phyloP scores from a whole-genome alignment of 2,329 filamentous ascomycete genomes.

The Colletotrichum lentis region DNA sequence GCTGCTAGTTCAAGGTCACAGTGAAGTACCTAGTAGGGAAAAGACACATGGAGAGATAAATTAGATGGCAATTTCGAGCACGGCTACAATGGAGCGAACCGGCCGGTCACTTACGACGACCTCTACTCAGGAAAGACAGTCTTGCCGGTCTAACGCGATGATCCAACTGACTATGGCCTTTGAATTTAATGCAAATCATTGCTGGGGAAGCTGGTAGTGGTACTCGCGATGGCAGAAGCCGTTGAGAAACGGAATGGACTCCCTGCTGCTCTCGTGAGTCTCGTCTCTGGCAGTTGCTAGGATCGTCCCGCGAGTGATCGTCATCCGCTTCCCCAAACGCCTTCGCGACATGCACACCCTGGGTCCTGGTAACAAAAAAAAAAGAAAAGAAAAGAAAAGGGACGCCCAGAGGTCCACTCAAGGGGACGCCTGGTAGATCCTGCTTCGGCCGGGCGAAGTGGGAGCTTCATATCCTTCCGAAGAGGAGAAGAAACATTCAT shows the following conservation, averaged over 20 bases:
- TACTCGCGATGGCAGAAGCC: slow-evolving; percentile 65
- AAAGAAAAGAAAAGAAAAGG: no score
- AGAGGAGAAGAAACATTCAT: no score
- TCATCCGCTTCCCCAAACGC: slow-evolving; percentile 49
- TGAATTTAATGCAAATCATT: slow-evolving; percentile 63
- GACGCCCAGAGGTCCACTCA: slow-evolving; percentile 59
- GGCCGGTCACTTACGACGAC: slow-evolving; percentile 31
- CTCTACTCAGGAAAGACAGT: slow-evolving; percentile 20
- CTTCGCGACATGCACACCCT: slow-evolving; percentile 59
- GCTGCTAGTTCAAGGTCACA: not conserved
- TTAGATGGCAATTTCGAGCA: not conserved
- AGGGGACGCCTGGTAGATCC: slow-evolving; percentile 59
- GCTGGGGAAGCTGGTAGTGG: slow-evolving; percentile 59
- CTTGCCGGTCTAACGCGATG: no score
- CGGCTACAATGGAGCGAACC: not conserved
- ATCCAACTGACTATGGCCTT: not conserved
- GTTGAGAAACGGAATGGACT: slow-evolving; percentile 63
- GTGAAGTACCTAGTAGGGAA: slow-evolving; percentile 21
- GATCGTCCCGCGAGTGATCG: slow-evolving; percentile 57
- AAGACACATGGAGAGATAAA: not conserved
- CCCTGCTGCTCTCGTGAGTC: no score
- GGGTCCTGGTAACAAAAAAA: slow-evolving; percentile 58
- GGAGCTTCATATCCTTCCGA: no score
- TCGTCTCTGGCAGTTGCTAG: slow-evolving; percentile 60
- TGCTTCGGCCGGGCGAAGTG: slow-evolving; percentile 62